These are phyloP conservation scores for Mucor circinelloides DNA, from an alignment of 371 early-diverging fungal genomes.

Conservation along the genomic window DNA sequence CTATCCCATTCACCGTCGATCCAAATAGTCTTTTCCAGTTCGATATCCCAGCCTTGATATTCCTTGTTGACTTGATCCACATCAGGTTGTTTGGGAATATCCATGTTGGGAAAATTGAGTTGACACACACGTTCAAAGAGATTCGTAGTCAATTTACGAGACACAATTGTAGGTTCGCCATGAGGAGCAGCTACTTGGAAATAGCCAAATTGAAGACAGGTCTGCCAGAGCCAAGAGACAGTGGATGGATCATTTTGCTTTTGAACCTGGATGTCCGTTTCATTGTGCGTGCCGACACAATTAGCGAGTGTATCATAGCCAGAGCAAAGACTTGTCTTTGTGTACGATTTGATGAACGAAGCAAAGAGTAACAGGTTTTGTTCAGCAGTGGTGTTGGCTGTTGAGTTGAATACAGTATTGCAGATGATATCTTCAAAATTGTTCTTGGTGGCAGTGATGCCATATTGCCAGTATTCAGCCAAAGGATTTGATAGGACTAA, in stretches of 20 bases:
- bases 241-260: constrained; percentile 15
- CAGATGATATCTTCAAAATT: constrained; percentile 25
- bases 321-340: constrained; percentile 12
- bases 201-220: constrained; percentile 69
- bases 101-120: constrained; percentile 33
- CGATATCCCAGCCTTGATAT: constrained; percentile 52
- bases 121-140: constrained; percentile 42
- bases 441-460: constrained; percentile 14
- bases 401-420: constrained; percentile 5
- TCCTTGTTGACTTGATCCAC: constrained; percentile 32
- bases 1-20: constrained; percentile 65
- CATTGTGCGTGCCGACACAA: constrained; percentile 32
- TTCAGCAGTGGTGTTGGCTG: constrained; percentile 3
- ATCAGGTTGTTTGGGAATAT: constrained; percentile 29
- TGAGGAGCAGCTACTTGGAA: constrained; percentile 53
- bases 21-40: constrained; percentile 48
- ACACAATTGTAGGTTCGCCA: constrained; percentile 35
- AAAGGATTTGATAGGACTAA: constrained; percentile 20
- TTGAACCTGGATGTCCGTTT: constrained; percentile 11
- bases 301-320: constrained; percentile 3
- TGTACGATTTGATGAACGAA: background rate
- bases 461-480: constrained; percentile 19
- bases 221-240: constrained; percentile 64
- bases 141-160: constrained; percentile 35
- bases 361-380: background rate